phyloP scores from a whole-genome alignment of 2,329 filamentous ascomycete species.

The Pestalotiopsis sp. region DNA sequence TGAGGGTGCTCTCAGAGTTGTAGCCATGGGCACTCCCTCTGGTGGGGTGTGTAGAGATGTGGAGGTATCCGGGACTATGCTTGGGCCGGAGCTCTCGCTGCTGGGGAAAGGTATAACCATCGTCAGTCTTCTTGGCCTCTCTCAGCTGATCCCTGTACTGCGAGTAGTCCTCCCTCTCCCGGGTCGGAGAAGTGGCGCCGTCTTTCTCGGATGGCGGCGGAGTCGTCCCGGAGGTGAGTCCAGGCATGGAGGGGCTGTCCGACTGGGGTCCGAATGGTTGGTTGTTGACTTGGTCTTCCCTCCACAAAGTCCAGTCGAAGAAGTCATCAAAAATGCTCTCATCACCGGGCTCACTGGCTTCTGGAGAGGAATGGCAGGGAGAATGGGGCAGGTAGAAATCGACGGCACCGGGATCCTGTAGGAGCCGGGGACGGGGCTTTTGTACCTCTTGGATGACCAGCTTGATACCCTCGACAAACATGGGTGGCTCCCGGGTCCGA shows the following conservation, averaged over 20 bases:
- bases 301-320: slow-evolving; percentile 10
- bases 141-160: slow-evolving; percentile 17
- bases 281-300: slow-evolving; percentile 24
- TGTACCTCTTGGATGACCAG: slow-evolving; percentile 13
- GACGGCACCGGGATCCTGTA: neutral
- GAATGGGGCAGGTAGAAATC: slow-evolving; percentile 9
- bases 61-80: slow-evolving; percentile 11
- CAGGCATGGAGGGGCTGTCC: slow-evolving; percentile 32
- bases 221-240: slow-evolving; percentile 30
- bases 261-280: slow-evolving; percentile 23
- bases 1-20: slow-evolving; percentile 20
- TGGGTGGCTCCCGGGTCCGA: slow-evolving; percentile 4
- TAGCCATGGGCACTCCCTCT: slow-evolving; percentile 18
- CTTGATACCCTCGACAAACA: slow-evolving; percentile 13
- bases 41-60: slow-evolving; percentile 24
- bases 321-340: slow-evolving; percentile 5
- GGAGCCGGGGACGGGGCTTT: neutral
- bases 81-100: slow-evolving; percentile 32
- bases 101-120: slow-evolving; percentile 30
- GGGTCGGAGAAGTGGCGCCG: slow-evolving; percentile 28
- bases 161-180: slow-evolving; percentile 12
- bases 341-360: slow-evolving; percentile 3
- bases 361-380: neutral
- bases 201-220: slow-evolving; percentile 29
- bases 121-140: slow-evolving; percentile 29